Conservation (phyloP, 176 grass and related monocot species). For the Luzula sylvatica region DNA sequence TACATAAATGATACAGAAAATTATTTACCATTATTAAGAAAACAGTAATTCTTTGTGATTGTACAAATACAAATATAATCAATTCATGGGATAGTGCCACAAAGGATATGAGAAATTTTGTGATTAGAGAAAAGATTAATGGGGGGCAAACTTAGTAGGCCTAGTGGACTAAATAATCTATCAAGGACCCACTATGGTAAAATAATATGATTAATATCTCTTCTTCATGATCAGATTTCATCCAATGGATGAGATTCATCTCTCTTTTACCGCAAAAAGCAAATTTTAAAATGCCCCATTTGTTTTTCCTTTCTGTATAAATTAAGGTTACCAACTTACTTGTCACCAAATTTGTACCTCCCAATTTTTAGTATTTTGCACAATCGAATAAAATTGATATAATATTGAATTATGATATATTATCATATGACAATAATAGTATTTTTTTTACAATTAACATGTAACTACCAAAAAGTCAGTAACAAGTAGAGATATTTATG, state of each 20-base stretch:
- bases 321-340: not conserved
- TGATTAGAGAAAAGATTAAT: not conserved
- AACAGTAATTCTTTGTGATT: too few species aligned
- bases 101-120: not conserved
- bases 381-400: not conserved
- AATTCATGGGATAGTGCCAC: not conserved
- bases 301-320: too few species aligned
- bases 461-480: too few species aligned
- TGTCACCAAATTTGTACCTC: not conserved
- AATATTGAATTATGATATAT: too few species aligned
- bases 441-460: too few species aligned
- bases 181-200: not conserved
- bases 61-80: not conserved
- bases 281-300: too few species aligned
- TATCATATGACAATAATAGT: too few species aligned
- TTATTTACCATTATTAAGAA: too few species aligned
- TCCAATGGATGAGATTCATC: not conserved
- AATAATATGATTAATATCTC: slow-evolving; percentile 1
- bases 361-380: not conserved
- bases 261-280: too few species aligned
- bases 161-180: slow-evolving; percentile 6
- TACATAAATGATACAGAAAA: too few species aligned
- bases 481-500: too few species aligned
- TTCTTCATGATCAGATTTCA: too few species aligned
- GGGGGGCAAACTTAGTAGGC: not conserved